Percentiles rank a stretch among this genome's conserved stretches.
Conservation (phyloP, 257 asterid genomes). For the Solanum virginianum region DNA sequence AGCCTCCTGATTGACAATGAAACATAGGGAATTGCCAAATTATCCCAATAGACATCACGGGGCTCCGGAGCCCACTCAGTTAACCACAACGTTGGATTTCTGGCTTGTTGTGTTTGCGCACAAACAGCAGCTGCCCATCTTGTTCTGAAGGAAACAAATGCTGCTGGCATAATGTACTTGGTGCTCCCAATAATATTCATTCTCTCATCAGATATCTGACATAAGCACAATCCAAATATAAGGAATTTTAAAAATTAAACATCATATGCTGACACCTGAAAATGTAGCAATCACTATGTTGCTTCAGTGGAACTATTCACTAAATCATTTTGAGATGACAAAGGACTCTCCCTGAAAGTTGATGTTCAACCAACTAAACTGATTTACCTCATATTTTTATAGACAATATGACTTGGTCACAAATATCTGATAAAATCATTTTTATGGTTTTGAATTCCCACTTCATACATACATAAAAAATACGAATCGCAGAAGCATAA, state of each 20-base stretch:
- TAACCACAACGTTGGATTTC: constrained; percentile 83
- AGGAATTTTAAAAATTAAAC: neutral
- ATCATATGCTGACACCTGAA: neutral
- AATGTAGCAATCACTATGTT: neutral
- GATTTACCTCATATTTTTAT: neutral
- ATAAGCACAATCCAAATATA: neutral
- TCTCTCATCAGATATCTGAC: constrained; percentile 69
- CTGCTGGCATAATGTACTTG: constrained; percentile 61
- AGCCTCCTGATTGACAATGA: constrained; percentile 75
- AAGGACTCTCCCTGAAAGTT: neutral
- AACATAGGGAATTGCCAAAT: constrained; percentile 84
- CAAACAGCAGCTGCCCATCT: constrained; percentile 96
- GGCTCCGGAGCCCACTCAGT: constrained; percentile 97
- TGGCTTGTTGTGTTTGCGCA: constrained; percentile 83
- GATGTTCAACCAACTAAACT: neutral
- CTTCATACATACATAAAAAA: neutral
- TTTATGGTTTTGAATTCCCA: neutral
- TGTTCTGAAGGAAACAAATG: constrained; percentile 83
- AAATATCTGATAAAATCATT: neutral
- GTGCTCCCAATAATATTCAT: constrained; percentile 43
- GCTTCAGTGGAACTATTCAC: neutral
- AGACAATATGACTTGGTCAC: neutral
- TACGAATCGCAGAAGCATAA: neutral
- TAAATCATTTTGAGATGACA: neutral
- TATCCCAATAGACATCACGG: constrained; percentile 75